Evolutionary conservation across 2,329 filamentous ascomycete species (phyloP), one percentile per base, ranked within the genome.

Genomic region (Mycosphaerelloides madeirae): DNA sequence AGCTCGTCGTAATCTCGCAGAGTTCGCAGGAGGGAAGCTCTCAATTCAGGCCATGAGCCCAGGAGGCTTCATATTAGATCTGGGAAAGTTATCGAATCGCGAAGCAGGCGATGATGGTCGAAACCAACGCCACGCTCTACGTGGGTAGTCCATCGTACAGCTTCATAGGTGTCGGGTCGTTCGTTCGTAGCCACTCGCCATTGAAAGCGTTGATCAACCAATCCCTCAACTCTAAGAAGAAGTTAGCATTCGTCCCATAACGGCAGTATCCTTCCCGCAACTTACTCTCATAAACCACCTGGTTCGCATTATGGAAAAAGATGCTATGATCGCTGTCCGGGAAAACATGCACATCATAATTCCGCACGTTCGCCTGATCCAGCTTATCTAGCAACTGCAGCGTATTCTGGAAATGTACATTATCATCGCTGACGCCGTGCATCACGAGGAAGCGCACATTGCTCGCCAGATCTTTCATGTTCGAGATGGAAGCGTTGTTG

Each of bases 161-260:
- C 8, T 47, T 20, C 35, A 56, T 62, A 9, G 80, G 80, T 20
- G 67, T 67, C 0, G 78, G 75, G 41, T 77, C 64, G 13, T 73
- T 68, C 14, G 75, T 79, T 37, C 73, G 71, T 38, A 91, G 72
- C 88, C 91, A 97, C 66, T 96, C 89, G 40, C 93, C 93, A 57
- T 97, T 97, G 65, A 98, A 98, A 1, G 93, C 93, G 64, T 96
- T 97, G 63, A 96, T 79, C 43, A 98, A 80, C 91, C 91, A 98
- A 64, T 87, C 90, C 46, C 76, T 82, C 25, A 95, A 67, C 69
- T 88, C 85, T 89, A 44, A 16, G 11, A 15, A 16, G 3, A 16
- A 28, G 41, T 58, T 41, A 59, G 57, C 35, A 29, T 15, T 20
- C 12, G 28, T 8, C 12, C 14, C 22, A n/a, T n/a, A n/a, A 16